phyloP scores from a whole-genome alignment of 2,329 filamentous ascomycete genomes.

The Cladophialophora psammophila region DNA sequence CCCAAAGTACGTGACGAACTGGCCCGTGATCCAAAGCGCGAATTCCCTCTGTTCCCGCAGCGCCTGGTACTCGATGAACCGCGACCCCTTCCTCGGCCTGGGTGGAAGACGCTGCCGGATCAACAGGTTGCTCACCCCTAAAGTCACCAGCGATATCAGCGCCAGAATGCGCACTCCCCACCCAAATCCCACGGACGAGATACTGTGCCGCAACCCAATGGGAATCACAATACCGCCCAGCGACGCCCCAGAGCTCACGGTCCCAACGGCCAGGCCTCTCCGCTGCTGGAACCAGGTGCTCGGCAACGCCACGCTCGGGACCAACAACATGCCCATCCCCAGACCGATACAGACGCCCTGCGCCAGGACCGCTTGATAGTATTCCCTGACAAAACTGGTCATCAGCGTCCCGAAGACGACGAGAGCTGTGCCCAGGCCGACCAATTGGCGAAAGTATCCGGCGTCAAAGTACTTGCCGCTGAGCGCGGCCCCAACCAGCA shows the following conservation, averaged over 20 bases:
- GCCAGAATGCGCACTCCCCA: slow-evolving; percentile 65
- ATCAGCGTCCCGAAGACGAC: slow-evolving; percentile 68
- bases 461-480: slow-evolving; percentile 2
- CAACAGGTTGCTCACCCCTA: slow-evolving; percentile 61
- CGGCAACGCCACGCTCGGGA: not conserved
- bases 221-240: slow-evolving; percentile 68
- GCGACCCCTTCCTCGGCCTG: slow-evolving; percentile 42
- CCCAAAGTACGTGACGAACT: slow-evolving; percentile 56
- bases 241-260: slow-evolving; percentile 56
- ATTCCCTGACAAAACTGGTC: slow-evolving; percentile 60
- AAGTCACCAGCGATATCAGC: slow-evolving; percentile 67
- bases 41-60: slow-evolving; percentile 40
- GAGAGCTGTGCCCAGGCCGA: slow-evolving; percentile 58
- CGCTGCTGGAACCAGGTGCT: slow-evolving; percentile 53
- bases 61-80: slow-evolving; percentile 42
- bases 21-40: slow-evolving; percentile 34
- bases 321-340: slow-evolving; percentile 42
- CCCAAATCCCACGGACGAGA: slow-evolving; percentile 54
- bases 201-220: slow-evolving; percentile 62
- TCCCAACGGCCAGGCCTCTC: slow-evolving; percentile 49
- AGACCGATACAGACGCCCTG: slow-evolving; percentile 62
- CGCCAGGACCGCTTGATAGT: slow-evolving; percentile 64
- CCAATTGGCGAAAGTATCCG: slow-evolving; percentile 62
- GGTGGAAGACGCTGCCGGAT: slow-evolving; percentile 59
- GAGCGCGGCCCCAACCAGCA: not conserved